Evolutionary conservation across 2,329 filamentous ascomycete species (phyloP).

Genomic region (Pseudogymnoascus sp.): DNA sequence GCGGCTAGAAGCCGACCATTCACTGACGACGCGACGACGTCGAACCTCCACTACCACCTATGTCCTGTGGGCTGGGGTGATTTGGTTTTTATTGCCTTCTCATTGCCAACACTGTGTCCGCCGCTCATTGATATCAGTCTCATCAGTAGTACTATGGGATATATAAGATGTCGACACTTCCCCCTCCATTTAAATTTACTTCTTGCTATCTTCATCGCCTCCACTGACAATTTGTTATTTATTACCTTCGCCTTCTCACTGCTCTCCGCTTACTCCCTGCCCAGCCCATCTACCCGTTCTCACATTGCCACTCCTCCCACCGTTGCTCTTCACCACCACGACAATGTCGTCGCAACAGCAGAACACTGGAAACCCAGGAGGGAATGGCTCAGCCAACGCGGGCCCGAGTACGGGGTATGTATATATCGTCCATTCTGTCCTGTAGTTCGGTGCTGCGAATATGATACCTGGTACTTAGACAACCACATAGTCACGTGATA

Average conservation of each 20-base stretch:
- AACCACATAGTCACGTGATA: neutral
- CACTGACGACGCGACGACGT: too few relatives aligned
- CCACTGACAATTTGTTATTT: neutral
- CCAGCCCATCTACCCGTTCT: neutral
- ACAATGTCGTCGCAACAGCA: neutral
- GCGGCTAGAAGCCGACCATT: too few relatives aligned
- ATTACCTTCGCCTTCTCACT: neutral
- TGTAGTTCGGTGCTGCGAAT: neutral
- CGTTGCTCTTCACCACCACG: neutral
- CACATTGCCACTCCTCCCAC: neutral
- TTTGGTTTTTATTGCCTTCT: too few relatives aligned
- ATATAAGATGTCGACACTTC: neutral
- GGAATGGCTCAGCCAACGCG: neutral
- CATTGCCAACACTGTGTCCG: too few relatives aligned
- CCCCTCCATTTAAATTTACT: neutral
- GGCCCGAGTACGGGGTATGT: neutral
- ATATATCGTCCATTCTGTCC: neutral
- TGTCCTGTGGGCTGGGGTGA: too few relatives aligned
- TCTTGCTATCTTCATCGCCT: neutral
- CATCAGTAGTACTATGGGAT: neutral
- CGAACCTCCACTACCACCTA: too few relatives aligned
- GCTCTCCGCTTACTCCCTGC: neutral
- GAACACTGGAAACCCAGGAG: neutral
- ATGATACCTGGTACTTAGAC: neutral
- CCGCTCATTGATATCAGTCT: too few relatives aligned